Evolutionary conservation across 305 asterid genomes (phyloP), one percentile per base, ranked within the genome.

Genomic region (Solanum aculeatissimum): DNA sequence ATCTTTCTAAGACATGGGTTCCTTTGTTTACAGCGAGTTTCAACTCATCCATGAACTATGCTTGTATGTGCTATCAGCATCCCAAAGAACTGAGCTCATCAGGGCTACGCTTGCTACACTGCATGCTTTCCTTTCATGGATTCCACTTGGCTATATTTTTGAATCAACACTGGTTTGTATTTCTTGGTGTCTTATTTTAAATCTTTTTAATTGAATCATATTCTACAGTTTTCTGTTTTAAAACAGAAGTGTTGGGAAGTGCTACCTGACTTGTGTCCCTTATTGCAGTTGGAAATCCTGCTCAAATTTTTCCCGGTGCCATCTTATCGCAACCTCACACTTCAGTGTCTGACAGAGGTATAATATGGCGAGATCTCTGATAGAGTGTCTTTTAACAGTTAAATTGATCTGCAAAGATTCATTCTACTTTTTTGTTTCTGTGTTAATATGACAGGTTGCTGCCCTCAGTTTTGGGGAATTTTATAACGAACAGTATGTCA

Each of bases 71-170:
- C 89, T 97, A 85, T 91, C 99, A 12, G 99, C 93, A 86, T 95
- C 99, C 79, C 99, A 94, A 87, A 97, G 99, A 89, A 91, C 97
- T 9, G 99, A 97, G 91, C 99, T 97, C 83, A 91, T 95, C 88
- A 90, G 99, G 91, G 99, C 98, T 77, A 97, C 99, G 19, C 87
- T 97, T 83, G 97, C 95, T 63, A 97, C 99, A 18, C 82, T 97
- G 88, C 99, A 97, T 87, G 99, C 99, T 72, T 97, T 97, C 85
- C 98, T 97, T 84, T 94, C 99, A 21, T 97, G 99, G 99, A 97
- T 97, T 88, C 99, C 99, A 12, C 91, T 97, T 82, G 99, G 99
- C 88, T 97, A 97, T 87, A 97, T 97, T 83, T 97, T 97, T 89
- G 98, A 95, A 88, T 97, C 99, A 35, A 93, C 97, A 11, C 89